Evolutionary conservation across 148 eudicot species (phyloP).

Genomic region (Chenopodium album): DNA sequence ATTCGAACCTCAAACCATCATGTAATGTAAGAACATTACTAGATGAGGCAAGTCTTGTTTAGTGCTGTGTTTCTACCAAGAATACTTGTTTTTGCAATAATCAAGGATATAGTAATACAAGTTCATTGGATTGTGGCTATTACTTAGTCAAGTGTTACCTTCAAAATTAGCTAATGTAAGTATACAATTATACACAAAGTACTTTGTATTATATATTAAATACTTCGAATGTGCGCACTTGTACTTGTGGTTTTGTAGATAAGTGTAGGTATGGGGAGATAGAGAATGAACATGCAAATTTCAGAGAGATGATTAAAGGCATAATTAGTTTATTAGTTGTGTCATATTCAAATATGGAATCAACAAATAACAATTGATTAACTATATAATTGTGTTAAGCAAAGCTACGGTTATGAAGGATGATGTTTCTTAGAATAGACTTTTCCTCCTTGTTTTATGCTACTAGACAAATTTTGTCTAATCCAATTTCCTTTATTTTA

Average conservation of each 20-base stretch:
- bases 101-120: no score
- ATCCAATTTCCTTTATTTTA: not conserved
- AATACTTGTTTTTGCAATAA: no score
- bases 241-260: not conserved
- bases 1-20: no score
- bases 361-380: slow-evolving; percentile 2
- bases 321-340: not conserved
- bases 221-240: not conserved
- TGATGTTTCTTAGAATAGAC: slow-evolving; percentile 13
- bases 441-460: slow-evolving; percentile 28
- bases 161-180: no score
- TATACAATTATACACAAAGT: no score
- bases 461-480: slow-evolving; percentile 13
- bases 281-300: not conserved
- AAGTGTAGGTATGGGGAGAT: not conserved
- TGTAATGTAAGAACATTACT: no score
- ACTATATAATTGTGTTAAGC: slow-evolving; percentile 21
- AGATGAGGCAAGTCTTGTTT: no score
- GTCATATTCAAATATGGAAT: not conserved
- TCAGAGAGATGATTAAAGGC: not conserved
- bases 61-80: no score
- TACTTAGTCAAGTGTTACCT: no score
- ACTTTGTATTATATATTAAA: no score
- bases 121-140: no score
- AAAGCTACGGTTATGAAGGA: not conserved